Evolutionary conservation across 192 early-diverging fungal species (phyloP).

Genomic region (Neocallimastix lanati): DNA sequence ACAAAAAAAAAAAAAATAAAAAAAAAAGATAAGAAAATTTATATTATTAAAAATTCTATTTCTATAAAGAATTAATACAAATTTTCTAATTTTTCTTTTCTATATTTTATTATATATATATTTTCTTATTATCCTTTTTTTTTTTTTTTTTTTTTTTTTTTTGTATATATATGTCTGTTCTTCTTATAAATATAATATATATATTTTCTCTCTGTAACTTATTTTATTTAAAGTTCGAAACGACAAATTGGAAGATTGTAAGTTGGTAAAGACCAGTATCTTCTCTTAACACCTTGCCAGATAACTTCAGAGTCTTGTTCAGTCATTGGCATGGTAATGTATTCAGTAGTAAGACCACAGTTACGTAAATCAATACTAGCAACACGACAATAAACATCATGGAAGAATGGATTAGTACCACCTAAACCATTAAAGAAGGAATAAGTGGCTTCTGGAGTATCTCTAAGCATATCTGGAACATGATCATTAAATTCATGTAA

Average conservation of each 20-base stretch:
- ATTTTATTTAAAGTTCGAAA: conserved; percentile 10
- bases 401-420: conserved; percentile 85
- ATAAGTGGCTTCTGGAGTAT: conserved; percentile 56
- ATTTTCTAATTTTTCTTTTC: too few relatives aligned
- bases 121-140: too few relatives aligned
- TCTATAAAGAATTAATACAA: too few relatives aligned
- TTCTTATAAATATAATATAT: too few relatives aligned
- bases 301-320: conserved; percentile 55
- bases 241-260: conserved; percentile 58
- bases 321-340: conserved; percentile 50
- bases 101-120: too few relatives aligned
- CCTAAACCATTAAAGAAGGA: conserved; percentile 90
- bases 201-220: too few relatives aligned
- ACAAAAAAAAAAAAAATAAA: too few relatives aligned
- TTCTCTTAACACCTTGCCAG: conserved; percentile 72
- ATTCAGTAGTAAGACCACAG: conserved; percentile 60
- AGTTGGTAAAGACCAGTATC: conserved; percentile 53
- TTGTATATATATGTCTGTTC: too few relatives aligned
- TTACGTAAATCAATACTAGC: conserved; percentile 63
- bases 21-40: too few relatives aligned
- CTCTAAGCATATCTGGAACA: conserved; percentile 7
- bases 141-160: too few relatives aligned
- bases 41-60: too few relatives aligned
- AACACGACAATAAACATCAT: conserved; percentile 81
- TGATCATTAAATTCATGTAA: conserved; percentile 43